Conservation (phyloP, 2,329 filamentous ascomycete genomes). For the Ophiostoma perfectum region DNA sequence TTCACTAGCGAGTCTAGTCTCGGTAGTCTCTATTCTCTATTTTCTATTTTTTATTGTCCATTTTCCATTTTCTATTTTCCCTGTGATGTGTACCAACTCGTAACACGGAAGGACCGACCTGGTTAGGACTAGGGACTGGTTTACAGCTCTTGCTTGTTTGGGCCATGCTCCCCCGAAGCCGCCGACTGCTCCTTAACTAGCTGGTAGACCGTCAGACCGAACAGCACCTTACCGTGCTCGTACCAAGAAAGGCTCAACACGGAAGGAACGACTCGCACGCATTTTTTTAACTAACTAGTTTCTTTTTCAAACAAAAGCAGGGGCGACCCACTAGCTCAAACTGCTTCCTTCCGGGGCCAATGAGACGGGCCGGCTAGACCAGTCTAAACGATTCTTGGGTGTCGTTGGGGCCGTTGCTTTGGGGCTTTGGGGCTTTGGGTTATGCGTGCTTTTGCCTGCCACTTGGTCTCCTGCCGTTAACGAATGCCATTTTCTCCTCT, state of each 20-base stretch:
- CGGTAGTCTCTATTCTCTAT: neutral
- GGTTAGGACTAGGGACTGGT: neutral
- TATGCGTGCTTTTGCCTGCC: too few relatives aligned
- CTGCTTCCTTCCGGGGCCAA: neutral
- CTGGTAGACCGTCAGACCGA: too few relatives aligned
- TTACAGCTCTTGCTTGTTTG: slow-evolving; percentile 1
- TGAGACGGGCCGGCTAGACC: neutral
- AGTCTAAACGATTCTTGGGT: neutral
- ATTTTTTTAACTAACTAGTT: neutral
- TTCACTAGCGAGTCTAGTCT: neutral
- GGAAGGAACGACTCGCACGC: slow-evolving; percentile 1
- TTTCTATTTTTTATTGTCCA: neutral
- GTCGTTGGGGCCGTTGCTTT: neutral
- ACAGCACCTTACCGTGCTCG: neutral
- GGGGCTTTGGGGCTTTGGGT: too few relatives aligned
- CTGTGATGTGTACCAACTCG: neutral
- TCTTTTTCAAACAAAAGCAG: neutral
- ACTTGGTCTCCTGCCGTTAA: too few relatives aligned
- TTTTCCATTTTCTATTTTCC: neutral
- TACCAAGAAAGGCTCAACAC: neutral
- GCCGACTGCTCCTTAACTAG: neutral
- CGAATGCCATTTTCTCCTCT: slow-evolving; percentile 6
- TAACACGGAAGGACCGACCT: slow-evolving; percentile 6
- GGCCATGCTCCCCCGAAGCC: slow-evolving; percentile 9
- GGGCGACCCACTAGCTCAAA: neutral